phyloP scores from a whole-genome alignment of 2,329 filamentous ascomycete genomes.

The Acrodontium crateriforme region DNA sequence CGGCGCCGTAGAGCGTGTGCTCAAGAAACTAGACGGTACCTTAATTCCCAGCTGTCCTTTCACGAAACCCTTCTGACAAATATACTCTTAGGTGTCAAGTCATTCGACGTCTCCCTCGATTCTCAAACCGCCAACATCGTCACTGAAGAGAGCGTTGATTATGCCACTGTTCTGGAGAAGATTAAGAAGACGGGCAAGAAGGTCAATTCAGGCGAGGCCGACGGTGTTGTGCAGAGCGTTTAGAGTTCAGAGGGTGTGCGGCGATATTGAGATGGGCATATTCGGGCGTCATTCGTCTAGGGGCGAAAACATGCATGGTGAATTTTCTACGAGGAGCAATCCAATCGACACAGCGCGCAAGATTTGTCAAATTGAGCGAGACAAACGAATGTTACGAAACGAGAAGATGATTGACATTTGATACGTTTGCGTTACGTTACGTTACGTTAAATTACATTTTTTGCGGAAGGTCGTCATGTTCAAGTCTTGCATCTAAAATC shows the following conservation, averaged over 20 bases:
- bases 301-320: too few species aligned
- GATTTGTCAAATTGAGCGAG: too few species aligned
- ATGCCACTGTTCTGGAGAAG: slow-evolving; percentile 69
- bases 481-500: slow-evolving; percentile 44
- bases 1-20: slow-evolving; percentile 77
- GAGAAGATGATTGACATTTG: too few species aligned
- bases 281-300: too few species aligned
- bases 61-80: background rate
- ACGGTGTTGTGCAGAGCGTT: slow-evolving; percentile 39
- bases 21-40: slow-evolving; percentile 82
- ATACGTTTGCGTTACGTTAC: too few species aligned
- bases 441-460: too few species aligned
- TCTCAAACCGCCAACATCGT: slow-evolving; percentile 68
- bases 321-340: too few species aligned
- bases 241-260: slow-evolving; percentile 1
- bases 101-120: slow-evolving; percentile 76
- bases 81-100: slow-evolving; percentile 57
- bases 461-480: too few species aligned
- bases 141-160: slow-evolving; percentile 54
- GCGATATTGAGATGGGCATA: too few species aligned
- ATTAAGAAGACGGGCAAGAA: slow-evolving; percentile 95
- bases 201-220: slow-evolving; percentile 61
- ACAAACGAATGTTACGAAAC: too few species aligned
- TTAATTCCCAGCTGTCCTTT: slow-evolving; percentile 9
- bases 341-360: too few species aligned